Evolutionary conservation across 2,329 filamentous ascomycete genomes (phyloP).

Genomic region (Saccharata proteae): DNA sequence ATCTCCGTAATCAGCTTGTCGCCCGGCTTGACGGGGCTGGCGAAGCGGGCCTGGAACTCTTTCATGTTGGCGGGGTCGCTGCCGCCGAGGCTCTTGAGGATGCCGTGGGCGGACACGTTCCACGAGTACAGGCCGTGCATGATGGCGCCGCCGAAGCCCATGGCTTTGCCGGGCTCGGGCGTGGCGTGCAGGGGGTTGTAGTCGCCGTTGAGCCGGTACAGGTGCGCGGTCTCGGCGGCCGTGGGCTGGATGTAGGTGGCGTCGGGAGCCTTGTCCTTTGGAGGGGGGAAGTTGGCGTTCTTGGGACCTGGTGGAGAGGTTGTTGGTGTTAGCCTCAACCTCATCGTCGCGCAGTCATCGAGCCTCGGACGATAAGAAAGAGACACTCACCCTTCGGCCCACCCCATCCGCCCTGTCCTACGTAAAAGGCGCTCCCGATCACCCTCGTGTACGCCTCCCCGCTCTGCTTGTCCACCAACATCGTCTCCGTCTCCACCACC

Average conservation of each 20-base stretch:
- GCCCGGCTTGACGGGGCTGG: conserved; percentile 69
- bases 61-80: conserved; percentile 70
- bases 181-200: conserved; percentile 89
- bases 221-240: conserved; percentile 52
- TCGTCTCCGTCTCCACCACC: conserved; percentile 67
- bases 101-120: conserved; percentile 64
- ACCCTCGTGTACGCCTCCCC: conserved; percentile 62
- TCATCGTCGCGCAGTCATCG: no score
- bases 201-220: conserved; percentile 60
- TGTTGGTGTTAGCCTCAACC: conserved; percentile 5
- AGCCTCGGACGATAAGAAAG: background rate
- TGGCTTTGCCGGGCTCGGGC: conserved; percentile 71
- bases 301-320: conserved; percentile 41
- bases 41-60: conserved; percentile 83
- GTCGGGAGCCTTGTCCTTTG: conserved; percentile 59
- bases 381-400: conserved; percentile 62
- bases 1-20: conserved; percentile 72
- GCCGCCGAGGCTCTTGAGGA: conserved; percentile 61
- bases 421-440: conserved; percentile 62
- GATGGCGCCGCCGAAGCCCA: conserved; percentile 84
- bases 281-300: conserved; percentile 65
- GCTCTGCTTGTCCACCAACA: conserved; percentile 57
- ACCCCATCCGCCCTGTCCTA: conserved; percentile 73
- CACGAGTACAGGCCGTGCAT: conserved; percentile 83
- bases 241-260: conserved; percentile 59